phyloP scores from a whole-genome alignment of 805 yeast genomes.

The Candida cerambycidarum region DNA sequence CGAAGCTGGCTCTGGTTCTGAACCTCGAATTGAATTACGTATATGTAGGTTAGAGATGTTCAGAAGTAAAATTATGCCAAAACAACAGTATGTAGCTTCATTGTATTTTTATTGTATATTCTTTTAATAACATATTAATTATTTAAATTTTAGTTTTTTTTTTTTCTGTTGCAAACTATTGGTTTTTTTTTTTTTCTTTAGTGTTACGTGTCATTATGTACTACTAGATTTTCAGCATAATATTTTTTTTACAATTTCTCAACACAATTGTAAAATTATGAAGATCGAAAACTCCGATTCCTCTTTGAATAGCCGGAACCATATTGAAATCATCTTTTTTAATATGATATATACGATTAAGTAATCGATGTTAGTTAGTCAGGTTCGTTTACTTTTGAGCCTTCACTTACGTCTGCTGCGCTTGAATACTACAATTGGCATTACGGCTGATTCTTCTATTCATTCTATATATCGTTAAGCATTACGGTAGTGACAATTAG shows the following conservation, averaged over 20 bases:
- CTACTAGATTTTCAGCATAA: no score
- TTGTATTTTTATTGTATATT: slow-evolving; percentile 5
- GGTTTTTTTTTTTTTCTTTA: not conserved
- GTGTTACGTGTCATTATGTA: no score
- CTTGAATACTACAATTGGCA: no score
- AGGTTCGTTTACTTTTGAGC: not conserved
- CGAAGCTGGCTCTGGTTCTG: not conserved
- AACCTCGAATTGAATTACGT: not conserved
- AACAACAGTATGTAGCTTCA: not conserved
- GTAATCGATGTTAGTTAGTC: not conserved
- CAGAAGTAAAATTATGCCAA: not conserved
- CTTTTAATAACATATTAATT: not conserved
- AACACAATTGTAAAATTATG: not conserved
- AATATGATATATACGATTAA: no score
- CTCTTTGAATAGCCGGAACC: no score
- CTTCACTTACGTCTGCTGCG: not conserved
- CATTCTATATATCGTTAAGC: no score
- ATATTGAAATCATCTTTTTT: no score
- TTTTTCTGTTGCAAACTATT: not conserved
- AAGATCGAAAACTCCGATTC: not conserved
- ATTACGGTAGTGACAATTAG: no score
- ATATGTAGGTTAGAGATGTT: not conserved
- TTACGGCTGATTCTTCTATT: no score
- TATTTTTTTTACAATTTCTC: no score
- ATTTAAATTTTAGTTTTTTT: not conserved